These are phyloP conservation scores for Naganishia kalamii DNA, from an alignment of 768 basidiomycete species.

Conservation along the genomic window DNA sequence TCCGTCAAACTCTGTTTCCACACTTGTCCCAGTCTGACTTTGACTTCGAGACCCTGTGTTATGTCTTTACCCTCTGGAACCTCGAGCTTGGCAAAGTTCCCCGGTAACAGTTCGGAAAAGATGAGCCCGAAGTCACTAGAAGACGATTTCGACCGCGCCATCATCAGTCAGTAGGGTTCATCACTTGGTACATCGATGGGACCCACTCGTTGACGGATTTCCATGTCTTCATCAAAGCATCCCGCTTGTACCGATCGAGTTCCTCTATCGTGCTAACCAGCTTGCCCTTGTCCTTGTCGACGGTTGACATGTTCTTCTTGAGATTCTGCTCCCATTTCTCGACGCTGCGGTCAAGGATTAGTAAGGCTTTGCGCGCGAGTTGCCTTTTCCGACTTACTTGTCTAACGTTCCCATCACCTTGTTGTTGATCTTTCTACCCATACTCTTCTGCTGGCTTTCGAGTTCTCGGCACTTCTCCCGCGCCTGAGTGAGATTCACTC, in stretches of 20 bases:
- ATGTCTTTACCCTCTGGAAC: constrained; percentile 90
- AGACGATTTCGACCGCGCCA: neutral
- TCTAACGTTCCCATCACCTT: constrained; percentile 96
- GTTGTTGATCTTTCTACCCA: constrained; percentile 92
- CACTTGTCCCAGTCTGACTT: constrained; percentile 84
- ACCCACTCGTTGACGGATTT: constrained; percentile 84
- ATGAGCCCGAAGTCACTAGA: constrained; percentile 88
- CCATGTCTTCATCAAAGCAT: constrained; percentile 91
- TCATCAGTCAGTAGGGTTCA: neutral
- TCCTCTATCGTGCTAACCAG: constrained; percentile 90
- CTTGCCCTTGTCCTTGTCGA: constrained; percentile 85
- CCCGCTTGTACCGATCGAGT: constrained; percentile 87
- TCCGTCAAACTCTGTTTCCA: constrained; percentile 99
- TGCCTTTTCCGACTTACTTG: constrained; percentile 56
- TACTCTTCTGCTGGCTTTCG: constrained; percentile 67
- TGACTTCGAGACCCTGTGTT: constrained; percentile 93
- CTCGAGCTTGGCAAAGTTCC: constrained; percentile 90
- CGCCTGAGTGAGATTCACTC: constrained; percentile 58
- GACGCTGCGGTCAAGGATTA: constrained; percentile 54
- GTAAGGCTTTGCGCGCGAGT: neutral
- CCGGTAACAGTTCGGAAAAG: constrained; percentile 89
- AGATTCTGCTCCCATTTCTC: constrained; percentile 87
- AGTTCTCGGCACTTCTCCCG: constrained; percentile 66
- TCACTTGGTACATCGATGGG: neutral
- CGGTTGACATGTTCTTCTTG: constrained; percentile 78